Percentiles rank a stretch among this genome's conserved stretches.
Evolutionary conservation across 352 stramenopile species (phyloP).

Genomic region (Aphanomyces cochlioides): DNA sequence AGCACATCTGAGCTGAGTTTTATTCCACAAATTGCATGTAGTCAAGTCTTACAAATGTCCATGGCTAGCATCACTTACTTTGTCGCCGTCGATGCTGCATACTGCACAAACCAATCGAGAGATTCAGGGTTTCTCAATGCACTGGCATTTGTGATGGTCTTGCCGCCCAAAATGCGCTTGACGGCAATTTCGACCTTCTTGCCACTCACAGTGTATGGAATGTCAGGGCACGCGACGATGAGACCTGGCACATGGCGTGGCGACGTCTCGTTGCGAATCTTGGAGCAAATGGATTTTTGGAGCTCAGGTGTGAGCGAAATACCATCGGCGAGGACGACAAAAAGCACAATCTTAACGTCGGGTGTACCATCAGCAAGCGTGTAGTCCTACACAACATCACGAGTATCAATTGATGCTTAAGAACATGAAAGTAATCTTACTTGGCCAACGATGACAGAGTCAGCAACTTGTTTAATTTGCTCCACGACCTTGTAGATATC

Average conservation of each 20-base stretch:
- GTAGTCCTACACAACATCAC: constrained; percentile 35
- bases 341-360: constrained; percentile 71
- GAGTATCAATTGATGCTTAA: too few species aligned
- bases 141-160: constrained; percentile 54
- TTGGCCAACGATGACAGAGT: constrained; percentile 69
- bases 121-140: constrained; percentile 66
- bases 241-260: constrained; percentile 62
- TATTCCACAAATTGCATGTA: not conserved
- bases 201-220: constrained; percentile 72
- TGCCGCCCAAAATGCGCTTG: constrained; percentile 71
- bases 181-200: constrained; percentile 81
- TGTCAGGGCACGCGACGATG: constrained; percentile 61
- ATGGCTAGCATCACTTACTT: not conserved
- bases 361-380: constrained; percentile 57
- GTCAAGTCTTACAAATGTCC: not conserved
- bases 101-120: constrained; percentile 53
- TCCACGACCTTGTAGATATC: constrained; percentile 82
- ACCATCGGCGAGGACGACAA: constrained; percentile 53
- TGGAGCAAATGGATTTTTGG: constrained; percentile 48
- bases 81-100: constrained; percentile 31
- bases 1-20: constrained; percentile 30
- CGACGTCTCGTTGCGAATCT: constrained; percentile 58
- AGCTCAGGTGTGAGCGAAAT: constrained; percentile 44
- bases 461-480: constrained; percentile 52
- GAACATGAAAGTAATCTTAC: not conserved